phyloP scores from a whole-genome alignment of 305 asterid genomes.

The Stenogyne calaminthoides region DNA sequence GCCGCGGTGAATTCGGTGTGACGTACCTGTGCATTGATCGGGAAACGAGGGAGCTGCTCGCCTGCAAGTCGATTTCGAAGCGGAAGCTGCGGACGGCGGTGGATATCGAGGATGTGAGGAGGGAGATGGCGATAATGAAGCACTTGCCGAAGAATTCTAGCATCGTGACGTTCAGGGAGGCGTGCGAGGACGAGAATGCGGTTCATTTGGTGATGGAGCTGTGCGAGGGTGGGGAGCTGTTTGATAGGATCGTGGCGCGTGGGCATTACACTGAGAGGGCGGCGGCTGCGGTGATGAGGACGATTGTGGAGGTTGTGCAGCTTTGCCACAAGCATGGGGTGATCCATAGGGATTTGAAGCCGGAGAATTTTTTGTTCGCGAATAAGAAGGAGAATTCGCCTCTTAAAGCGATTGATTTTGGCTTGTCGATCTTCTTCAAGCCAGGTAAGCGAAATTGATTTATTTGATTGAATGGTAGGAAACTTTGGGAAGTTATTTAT shows the following conservation, averaged over 20 bases:
- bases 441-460: conserved; percentile 52
- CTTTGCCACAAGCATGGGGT: conserved; percentile 93
- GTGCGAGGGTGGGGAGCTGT: conserved; percentile 95
- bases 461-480: neutral
- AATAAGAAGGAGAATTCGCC: conserved; percentile 96
- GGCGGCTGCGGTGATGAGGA: conserved; percentile 78
- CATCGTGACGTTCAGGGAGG: conserved; percentile 80
- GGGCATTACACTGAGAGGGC: conserved; percentile 94
- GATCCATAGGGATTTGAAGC: conserved; percentile 90
- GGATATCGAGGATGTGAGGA: conserved; percentile 89
- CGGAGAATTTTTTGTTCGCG: conserved; percentile 85
- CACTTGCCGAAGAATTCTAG: conserved; percentile 81
- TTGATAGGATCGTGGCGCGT: conserved; percentile 94
- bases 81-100: conserved; percentile 93
- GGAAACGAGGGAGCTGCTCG: conserved; percentile 66
- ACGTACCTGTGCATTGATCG: conserved; percentile 91
- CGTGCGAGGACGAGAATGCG: conserved; percentile 93
- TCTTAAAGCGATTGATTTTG: conserved; percentile 91
- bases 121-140: conserved; percentile 95
- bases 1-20: conserved; percentile 94
- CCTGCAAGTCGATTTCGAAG: conserved; percentile 95
- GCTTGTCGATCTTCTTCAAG: conserved; percentile 90
- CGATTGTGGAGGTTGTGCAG: conserved; percentile 88
- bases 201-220: conserved; percentile 97
- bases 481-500: neutral